Conservation (phyloP, 305 asterid genomes). For the Fraxinus baroniana region DNA sequence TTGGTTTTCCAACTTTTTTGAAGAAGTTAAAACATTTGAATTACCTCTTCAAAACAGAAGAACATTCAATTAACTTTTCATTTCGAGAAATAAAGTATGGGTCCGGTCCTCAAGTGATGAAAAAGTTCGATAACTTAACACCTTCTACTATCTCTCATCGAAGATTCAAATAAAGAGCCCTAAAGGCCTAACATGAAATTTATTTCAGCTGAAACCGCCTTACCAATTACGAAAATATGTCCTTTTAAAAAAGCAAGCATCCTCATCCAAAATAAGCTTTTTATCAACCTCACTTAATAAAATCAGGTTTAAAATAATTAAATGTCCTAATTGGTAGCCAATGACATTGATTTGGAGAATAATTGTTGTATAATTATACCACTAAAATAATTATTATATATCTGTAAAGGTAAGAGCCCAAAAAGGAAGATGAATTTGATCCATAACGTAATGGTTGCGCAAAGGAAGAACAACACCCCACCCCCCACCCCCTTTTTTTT, state of each 20-base stretch:
- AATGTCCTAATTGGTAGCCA: constrained; percentile 25
- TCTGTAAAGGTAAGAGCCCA: constrained; percentile 3
- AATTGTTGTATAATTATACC: constrained; percentile 31
- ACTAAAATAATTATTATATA: neutral
- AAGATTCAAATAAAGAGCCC: neutral
- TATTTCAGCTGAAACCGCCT: neutral
- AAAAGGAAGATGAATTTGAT: neutral
- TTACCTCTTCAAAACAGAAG: neutral
- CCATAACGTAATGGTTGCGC: constrained; percentile 39
- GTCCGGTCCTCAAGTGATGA: neutral
- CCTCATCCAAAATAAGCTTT: neutral
- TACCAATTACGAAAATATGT: neutral
- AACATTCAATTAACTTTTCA: neutral
- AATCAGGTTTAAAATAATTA: constrained; percentile 18
- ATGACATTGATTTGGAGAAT: constrained; percentile 23
- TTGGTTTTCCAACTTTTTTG: neutral
- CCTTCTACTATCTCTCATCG: neutral
- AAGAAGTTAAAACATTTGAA: neutral
- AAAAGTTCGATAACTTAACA: neutral
- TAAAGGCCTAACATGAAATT: neutral
- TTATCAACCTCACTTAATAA: neutral
- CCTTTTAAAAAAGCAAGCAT: neutral
- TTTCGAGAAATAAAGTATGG: neutral
- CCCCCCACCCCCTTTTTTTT: neutral
- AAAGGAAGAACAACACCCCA: constrained; percentile 28